Base-by-base conservation (phyloP, 371 early-diverging fungal genomes). In the Cokeromyces recurvatus region DNA sequence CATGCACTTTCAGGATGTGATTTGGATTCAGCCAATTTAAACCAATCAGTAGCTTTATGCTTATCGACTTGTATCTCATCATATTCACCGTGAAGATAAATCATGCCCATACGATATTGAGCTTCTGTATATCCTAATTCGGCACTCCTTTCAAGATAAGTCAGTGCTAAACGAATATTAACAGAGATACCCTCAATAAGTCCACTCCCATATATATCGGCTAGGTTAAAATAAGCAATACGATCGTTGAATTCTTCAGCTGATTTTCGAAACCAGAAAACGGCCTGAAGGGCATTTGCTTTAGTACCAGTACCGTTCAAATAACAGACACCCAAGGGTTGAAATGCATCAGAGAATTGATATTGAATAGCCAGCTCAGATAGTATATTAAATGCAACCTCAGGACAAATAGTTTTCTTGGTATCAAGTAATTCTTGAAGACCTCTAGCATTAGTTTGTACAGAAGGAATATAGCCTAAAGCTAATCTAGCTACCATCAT, bases 401-500 rank as follows among this genome's bases (percentile, higher is more conserved):
- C 40, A 20, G 31, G 17, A 19, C 9, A 20, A 19, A 48, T 48
- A 21, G 43, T 34, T 11, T 42, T 31, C 11, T 34, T 40, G 0
- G 38, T 15, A 4, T 36, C 22, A 16, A 43, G 8, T 1, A 45
- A 27, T 9, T 32, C n/a, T 46, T 59, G 35, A 25, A 58, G 38
- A 2, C 43, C 32, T 3, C 12, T 32, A 29, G 44, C 38, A 2
- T 44, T 24, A 4, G 32, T 40, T 17, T 52, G 44, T 16, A 16
- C 21, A 10, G 46, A 51, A 35, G 69, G 64, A 27, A 62, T 54
- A 46, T 68, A 64, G 37, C 67, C 66, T 17, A 74, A 53, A 10
- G 65, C 55, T 20, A 70, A 61, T n/a, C 68, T 50, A 17, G 74
- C 68, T 1, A 67, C 56, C 74, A 74, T 74, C 20, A 74, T 55